A percentile compares a stretch with the other conserved stretches of the same genome.
Conservation (phyloP, 2,329 filamentous ascomycete genomes). For the Exophiala sp. region DNA sequence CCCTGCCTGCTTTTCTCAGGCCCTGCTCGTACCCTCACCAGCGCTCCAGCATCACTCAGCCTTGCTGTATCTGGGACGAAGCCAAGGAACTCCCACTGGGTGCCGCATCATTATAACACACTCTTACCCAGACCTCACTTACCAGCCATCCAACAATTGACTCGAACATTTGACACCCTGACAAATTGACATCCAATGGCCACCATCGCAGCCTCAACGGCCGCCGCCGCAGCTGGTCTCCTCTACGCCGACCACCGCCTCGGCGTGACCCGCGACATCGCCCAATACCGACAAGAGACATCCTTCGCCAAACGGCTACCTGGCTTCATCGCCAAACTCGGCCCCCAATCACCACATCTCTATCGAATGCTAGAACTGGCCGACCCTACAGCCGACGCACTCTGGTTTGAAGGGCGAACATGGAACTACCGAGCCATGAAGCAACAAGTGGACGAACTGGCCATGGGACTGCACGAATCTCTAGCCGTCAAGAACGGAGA, state of each 20-base stretch:
- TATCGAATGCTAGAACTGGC: slow-evolving; percentile 42
- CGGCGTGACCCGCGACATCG: slow-evolving; percentile 38
- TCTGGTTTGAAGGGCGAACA: slow-evolving; percentile 46
- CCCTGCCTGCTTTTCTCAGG: too few relatives aligned
- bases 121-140: too few relatives aligned
- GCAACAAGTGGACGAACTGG: slow-evolving; percentile 41
- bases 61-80: too few relatives aligned
- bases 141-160: not conserved
- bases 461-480: slow-evolving; percentile 36
- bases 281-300: slow-evolving; percentile 34
- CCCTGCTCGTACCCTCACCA: too few relatives aligned
- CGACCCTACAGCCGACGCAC: slow-evolving; percentile 37
- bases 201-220: slow-evolving; percentile 32
- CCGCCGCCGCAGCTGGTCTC: slow-evolving; percentile 36
- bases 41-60: too few relatives aligned
- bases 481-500: slow-evolving; percentile 38
- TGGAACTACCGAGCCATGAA: slow-evolving; percentile 41
- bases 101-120: too few relatives aligned
- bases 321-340: slow-evolving; percentile 36
- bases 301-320: slow-evolving; percentile 34
- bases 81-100: too few relatives aligned
- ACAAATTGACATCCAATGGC: slow-evolving; percentile 12
- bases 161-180: not conserved
- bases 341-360: slow-evolving; percentile 36
- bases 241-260: slow-evolving; percentile 36